Base-by-base conservation (phyloP, 2,329 filamentous ascomycete genomes). In the Pestalotiopsis sp. region DNA sequence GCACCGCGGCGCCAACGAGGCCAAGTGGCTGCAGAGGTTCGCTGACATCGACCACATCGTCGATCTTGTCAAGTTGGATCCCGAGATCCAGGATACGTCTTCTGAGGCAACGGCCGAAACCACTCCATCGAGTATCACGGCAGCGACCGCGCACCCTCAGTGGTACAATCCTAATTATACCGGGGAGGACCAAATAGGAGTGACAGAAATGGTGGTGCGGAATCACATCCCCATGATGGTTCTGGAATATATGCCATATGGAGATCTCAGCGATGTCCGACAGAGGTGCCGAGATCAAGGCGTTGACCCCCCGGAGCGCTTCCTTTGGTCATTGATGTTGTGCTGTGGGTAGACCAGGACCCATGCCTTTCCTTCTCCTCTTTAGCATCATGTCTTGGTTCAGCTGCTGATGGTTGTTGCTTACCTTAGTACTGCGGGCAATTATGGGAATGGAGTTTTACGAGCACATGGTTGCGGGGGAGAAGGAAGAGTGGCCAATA, bases 321-420 rank as follows among this genome's bases (percentile, higher is more conserved):
- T 66, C 58, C 64, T 66, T 17, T 66, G 64, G 64, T 30, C 44
- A 55, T 14, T 66, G 10, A 3, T 57, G 38, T 38, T 44, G 22
- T 66, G 64, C 20, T 40, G 64, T 66, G 30, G 40, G 64, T 66
- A 10, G 6, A 20, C 20, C n/a, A 6, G 14, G 13, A 40, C 24
- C 2, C 11, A 22, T n/a, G 10, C 40, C 6, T n/a, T 52, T 9
- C 4, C 44, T 20, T 3, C 44, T n/a, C 5, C 17, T 22, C 30
- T 35, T 35, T 9, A 35, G 30, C 30, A 9, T 35, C 2, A 35
- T 35, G 30, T 35, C 30, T 35, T 35, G 30, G 44, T 9, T 52
- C 14, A 9, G 44, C 17, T 22, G 9, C 44, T 52, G 17, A 52
- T 9, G 17, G 14, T n/a, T n/a, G 44, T 52, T 35, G 30, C 44